Evolutionary conservation across 2,329 filamentous ascomycete genomes (phyloP).

Genomic region (Cladosporium phlei): DNA sequence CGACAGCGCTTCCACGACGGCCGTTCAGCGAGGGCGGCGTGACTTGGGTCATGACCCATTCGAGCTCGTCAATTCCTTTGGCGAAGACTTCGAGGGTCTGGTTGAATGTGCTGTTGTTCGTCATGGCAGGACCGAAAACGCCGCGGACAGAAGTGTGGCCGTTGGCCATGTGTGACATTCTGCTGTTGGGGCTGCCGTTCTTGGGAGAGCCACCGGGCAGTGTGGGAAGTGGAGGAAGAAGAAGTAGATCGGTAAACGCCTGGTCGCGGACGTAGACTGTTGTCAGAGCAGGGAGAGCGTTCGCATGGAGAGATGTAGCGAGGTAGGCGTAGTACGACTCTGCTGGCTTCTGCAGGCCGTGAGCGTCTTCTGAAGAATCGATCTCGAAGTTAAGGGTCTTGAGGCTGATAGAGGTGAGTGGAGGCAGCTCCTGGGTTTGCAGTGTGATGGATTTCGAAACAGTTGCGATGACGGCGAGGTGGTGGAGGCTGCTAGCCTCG

Average conservation of each 20-base stretch:
- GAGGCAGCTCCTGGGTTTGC: conserved; percentile 49
- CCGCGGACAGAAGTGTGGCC: conserved; percentile 16
- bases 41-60: conserved; percentile 63
- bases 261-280: conserved; percentile 83
- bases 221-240: conserved; percentile 62
- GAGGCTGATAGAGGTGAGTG: conserved; percentile 65
- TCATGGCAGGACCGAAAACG: neutral
- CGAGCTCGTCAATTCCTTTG: conserved; percentile 62
- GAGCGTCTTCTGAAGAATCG: conserved; percentile 55
- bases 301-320: conserved; percentile 72
- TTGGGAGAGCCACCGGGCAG: conserved; percentile 37
- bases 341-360: conserved; percentile 51
- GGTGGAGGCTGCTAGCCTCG: conserved; percentile 53
- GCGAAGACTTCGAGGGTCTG: conserved; percentile 60
- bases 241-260: conserved; percentile 73
- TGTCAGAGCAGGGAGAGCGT: conserved; percentile 66
- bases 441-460: conserved; percentile 55
- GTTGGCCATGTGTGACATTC: conserved; percentile 23
- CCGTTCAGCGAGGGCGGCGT: conserved; percentile 42
- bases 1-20: conserved; percentile 36
- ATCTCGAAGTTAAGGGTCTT: conserved; percentile 79
- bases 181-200: conserved; percentile 28
- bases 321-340: conserved; percentile 78
- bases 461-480: conserved; percentile 54
- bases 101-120: conserved; percentile 34